Conservation (phyloP, 2,329 filamentous ascomycete species). For the Coniochaeta sp. region DNA sequence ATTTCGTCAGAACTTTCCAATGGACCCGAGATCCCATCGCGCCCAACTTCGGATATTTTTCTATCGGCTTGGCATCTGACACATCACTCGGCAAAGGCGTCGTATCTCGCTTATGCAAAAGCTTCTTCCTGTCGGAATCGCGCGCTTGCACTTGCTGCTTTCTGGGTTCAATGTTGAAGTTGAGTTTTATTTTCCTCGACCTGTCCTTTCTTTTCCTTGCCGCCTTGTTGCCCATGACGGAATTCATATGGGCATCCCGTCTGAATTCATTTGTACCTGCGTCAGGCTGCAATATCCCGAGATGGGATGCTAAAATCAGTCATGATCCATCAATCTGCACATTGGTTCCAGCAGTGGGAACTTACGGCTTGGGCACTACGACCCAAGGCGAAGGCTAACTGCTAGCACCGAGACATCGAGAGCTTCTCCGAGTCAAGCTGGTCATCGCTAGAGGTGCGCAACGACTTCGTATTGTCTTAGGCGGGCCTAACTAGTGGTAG, state of each 20-base stretch:
- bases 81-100: neutral
- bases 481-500: neutral
- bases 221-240: neutral
- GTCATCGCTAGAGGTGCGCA: neutral
- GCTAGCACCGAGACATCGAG: neutral
- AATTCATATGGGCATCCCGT: neutral
- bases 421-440: neutral
- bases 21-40: too few relatives aligned
- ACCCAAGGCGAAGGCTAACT: too few relatives aligned
- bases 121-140: neutral
- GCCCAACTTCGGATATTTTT: neutral
- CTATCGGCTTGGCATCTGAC: neutral
- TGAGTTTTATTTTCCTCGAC: neutral
- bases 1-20: neutral
- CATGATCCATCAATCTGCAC: too few relatives aligned
- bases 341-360: too few relatives aligned
- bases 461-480: neutral
- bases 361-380: neutral
- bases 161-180: neutral
- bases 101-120: constrained; percentile 1
- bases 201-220: neutral
- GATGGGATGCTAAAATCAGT: too few relatives aligned
- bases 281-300: neutral
- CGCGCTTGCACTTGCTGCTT: neutral
- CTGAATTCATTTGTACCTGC: constrained; percentile 3